Base-by-base conservation (phyloP, 2,329 filamentous ascomycete species). In the Apiospora rasikravindrae region DNA sequence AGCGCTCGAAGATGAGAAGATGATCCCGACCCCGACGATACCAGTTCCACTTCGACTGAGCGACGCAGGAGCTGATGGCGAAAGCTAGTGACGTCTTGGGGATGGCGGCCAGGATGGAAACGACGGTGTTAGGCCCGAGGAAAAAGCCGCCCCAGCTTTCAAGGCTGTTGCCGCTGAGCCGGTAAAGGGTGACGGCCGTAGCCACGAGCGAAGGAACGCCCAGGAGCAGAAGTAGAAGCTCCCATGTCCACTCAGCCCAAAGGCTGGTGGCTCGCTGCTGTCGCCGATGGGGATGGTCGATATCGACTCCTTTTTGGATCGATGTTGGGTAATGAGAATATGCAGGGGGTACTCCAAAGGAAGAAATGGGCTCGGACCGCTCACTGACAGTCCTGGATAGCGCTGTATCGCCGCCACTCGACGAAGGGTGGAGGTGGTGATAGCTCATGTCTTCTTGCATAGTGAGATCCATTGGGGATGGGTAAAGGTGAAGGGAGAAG, bases 41-140 rank as follows among this genome's bases (percentile, higher is more conserved):
- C 70, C 70, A 71, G 24, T 71, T 71, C 70, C 70, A 69, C 51
- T 69, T 71, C 16, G 69, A 29, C 42, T 69, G 70, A 3, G 47
- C 70, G 24, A 69, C 24, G n/a, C 66, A 71, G 11, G 70, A 57
- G n/a, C 70, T 53, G 24, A 71, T 24, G 4, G 70, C 70, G 26
- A 69, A 71, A 2, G 70, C 70, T 22, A 71, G 47, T 8, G 66
- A 6, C 10, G 67, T 37, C 49, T 40, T 42, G 6, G 70, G 47
- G n/a, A 61, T 47, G 49, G 42, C 67, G 10, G 67, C 67, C n/a
- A 69, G 70, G 29, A 71, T 40, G 14, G 70, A 69, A 3, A 71
- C 44, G 19, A 71, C 5, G 16, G 67, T 71, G 26, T 71, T 71
- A 13, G 64, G 66, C 24, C 67, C 61, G 2, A 67, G 19, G 16